A percentile compares a stretch with the other conserved stretches of the same genome.
These are phyloP conservation scores for Cornus kousa DNA, from an alignment of 148 eudicot genomes.

Conservation along the genomic window DNA sequence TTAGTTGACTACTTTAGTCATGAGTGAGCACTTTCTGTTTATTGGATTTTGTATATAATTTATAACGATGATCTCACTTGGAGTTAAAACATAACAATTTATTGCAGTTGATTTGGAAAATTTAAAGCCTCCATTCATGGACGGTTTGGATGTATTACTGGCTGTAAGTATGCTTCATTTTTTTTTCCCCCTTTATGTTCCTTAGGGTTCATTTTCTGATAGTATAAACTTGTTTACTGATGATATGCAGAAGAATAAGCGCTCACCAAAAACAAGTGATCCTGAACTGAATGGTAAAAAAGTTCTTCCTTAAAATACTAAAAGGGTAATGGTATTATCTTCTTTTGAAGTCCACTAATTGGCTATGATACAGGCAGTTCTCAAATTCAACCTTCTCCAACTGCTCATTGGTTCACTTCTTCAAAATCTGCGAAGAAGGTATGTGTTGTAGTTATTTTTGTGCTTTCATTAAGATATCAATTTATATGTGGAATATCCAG, in stretches of 20 bases:
- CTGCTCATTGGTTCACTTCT: conserved; percentile 68
- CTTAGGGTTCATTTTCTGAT: background rate
- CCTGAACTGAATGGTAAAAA: conserved; percentile 50
- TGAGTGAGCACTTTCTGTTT: background rate
- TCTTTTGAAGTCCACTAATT: conserved; percentile 6
- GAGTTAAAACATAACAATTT: background rate
- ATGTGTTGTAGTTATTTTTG: background rate
- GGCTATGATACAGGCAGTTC: conserved; percentile 40
- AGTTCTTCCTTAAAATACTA: background rate
- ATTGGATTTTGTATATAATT: background rate
- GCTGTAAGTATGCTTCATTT: conserved; percentile 44
- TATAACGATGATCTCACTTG: background rate
- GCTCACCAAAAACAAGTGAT: conserved; percentile 36
- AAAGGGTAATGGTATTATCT: background rate
- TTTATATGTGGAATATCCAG: too few relatives aligned
- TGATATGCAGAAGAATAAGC: conserved; percentile 55
- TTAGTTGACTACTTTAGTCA: background rate
- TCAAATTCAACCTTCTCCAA: conserved; percentile 41
- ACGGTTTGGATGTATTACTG: conserved; percentile 54
- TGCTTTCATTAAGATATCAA: background rate
- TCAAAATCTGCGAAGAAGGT: conserved; percentile 72
- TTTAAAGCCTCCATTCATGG: conserved; percentile 69
- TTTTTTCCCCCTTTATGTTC: background rate
- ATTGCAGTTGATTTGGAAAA: conserved; percentile 67
- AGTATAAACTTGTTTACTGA: conserved; percentile 11